Conservation (phyloP, 208 protist species). For the Trypanosoma brucei region DNA sequence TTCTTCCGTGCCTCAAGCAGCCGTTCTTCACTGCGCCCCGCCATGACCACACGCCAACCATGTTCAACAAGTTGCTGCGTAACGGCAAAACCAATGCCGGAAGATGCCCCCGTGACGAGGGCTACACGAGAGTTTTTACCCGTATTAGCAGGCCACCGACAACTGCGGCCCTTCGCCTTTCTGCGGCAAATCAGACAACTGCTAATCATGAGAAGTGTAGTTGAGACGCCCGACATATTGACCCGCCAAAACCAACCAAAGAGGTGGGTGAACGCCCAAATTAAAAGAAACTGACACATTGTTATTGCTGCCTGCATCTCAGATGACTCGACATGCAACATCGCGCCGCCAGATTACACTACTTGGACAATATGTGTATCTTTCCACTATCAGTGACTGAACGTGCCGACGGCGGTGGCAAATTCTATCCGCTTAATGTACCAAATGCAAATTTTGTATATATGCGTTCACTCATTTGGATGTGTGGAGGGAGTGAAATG, state of each 20-base stretch:
- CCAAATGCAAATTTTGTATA: too few species aligned
- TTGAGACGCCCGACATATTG: slow-evolving; percentile 7
- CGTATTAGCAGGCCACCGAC: slow-evolving; percentile 52
- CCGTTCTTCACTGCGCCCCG: slow-evolving; percentile 45
- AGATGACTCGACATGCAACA: slow-evolving; percentile 64
- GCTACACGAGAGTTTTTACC: slow-evolving; percentile 63
- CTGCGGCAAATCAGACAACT: slow-evolving; percentile 42
- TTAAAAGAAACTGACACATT: slow-evolving; percentile 29
- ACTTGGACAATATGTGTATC: too few species aligned
- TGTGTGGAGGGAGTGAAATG: too few species aligned
- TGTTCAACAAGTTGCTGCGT: slow-evolving; percentile 62
- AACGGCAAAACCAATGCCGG: slow-evolving; percentile 71
- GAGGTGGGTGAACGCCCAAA: slow-evolving; percentile 8
- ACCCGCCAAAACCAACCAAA: slow-evolving; percentile 9
- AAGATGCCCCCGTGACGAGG: slow-evolving; percentile 73
- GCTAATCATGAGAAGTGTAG: slow-evolving; percentile 20
- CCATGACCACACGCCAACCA: slow-evolving; percentile 76
- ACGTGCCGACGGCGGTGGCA: too few species aligned
- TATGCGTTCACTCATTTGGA: too few species aligned
- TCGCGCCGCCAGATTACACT: slow-evolving; percentile 11
- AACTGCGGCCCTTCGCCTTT: slow-evolving; percentile 38
- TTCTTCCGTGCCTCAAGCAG: slow-evolving; percentile 46
- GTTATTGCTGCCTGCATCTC: slow-evolving; percentile 39
- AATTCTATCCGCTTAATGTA: too few species aligned
- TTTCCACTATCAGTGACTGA: too few species aligned